These are phyloP conservation scores for Alternaria incomplexa DNA, from an alignment of 2,329 filamentous ascomycete genomes.

Conservation along the genomic window DNA sequence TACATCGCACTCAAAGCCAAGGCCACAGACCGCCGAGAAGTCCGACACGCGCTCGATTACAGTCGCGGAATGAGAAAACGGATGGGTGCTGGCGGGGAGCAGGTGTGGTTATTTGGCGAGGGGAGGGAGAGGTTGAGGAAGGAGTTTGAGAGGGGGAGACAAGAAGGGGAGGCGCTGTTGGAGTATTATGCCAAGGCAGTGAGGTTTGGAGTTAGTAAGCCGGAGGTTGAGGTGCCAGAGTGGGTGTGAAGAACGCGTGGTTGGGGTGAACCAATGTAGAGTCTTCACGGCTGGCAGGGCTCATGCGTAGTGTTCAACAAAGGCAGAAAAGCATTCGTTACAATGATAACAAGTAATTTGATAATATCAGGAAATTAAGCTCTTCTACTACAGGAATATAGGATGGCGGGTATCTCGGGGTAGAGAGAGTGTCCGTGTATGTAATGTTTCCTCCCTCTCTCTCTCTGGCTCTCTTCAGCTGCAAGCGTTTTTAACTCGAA, in stretches of 20 bases:
- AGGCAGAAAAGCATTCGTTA: background rate
- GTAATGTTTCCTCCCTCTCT: background rate
- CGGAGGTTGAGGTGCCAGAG: slow-evolving; percentile 22
- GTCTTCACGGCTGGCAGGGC: background rate
- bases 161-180: slow-evolving; percentile 23
- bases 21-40: slow-evolving; percentile 23
- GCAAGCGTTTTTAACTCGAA: background rate
- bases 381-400: background rate
- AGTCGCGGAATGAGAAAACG: slow-evolving; percentile 25
- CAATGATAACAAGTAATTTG: background rate
- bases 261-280: background rate
- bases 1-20: slow-evolving; percentile 30
- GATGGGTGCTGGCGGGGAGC: slow-evolving; percentile 22
- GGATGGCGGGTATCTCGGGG: background rate
- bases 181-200: slow-evolving; percentile 35
- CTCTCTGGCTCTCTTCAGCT: background rate
- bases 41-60: slow-evolving; percentile 34
- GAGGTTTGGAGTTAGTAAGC: slow-evolving; percentile 27
- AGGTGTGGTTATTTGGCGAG: slow-evolving; percentile 15
- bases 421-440: background rate
- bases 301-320: background rate
- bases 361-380: background rate
- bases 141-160: slow-evolving; percentile 20
- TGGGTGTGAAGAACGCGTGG: slow-evolving; percentile 12
- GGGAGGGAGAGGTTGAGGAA: slow-evolving; percentile 19